Evolutionary conservation across 2,329 filamentous ascomycete species (phyloP), one percentile per base, ranked within the genome.

Genomic region (Fusarium drepaniforme): DNA sequence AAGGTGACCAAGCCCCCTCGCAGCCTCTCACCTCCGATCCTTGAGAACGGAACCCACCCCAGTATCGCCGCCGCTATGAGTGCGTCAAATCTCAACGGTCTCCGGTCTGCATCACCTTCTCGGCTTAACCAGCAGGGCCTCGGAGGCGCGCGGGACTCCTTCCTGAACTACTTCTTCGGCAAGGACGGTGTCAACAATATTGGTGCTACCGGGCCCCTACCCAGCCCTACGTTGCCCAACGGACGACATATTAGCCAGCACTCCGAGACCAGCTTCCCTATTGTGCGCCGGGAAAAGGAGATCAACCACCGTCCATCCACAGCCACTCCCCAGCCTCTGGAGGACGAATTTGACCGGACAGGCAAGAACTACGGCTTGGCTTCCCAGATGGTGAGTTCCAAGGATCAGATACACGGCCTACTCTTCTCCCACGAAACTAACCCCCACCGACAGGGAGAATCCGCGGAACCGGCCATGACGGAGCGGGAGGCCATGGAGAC

Each of bases 141-240:
- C 60, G 92, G 92, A 67, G 90, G 86, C 70, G 91, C 94, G 46
- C 91, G 93, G 72, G 97, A 99, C 84, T 97, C 95, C 1, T 99
- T 99, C 87, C 84, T 99, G 72, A 98, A 96, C 84, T 99, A 99
- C 84, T 99, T 99, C 85, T 99, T 99, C 80, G 96, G 97, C 78
- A 98, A 99, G 82, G 97, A 99, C 72, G 94, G 94, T 57, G 88
- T 90, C 30, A 78, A 79, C 46, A 76, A 79, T 44, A 76, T 78
- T 13, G 77, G 79, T 5, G 69, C 66, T 85, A 33, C 49, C 49
- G 49, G 49, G 28, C 87, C 68, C 80, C 86, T 70, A 80, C 86
- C 81, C 5, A 78, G 75, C 67, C 76, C 79, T 16, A 73, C 77
- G 11, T 65, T 72, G 8, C 70, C 77, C 57, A 77, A 80, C 65